Percentiles rank a stretch among this genome's conserved stretches.
phyloP scores from a whole-genome alignment of 257 asterid species.

The Hygrophila difformis region DNA sequence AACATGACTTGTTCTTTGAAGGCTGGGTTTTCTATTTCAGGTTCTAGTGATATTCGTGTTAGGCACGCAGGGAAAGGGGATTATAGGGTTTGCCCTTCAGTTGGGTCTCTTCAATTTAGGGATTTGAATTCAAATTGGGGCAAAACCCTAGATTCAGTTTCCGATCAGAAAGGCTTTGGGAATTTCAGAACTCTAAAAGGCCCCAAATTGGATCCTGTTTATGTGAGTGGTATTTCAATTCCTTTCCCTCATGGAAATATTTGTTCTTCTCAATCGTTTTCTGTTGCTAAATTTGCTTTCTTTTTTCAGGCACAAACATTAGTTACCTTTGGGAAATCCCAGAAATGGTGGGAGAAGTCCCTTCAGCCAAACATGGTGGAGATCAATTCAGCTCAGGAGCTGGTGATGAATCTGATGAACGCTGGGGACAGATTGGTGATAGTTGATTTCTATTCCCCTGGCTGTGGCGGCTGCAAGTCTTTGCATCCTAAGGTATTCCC shows the following conservation, averaged over 20 bases:
- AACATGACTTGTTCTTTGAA: conserved; percentile 53
- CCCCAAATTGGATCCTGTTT: conserved; percentile 32
- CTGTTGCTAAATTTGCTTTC: background rate
- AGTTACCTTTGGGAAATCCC: conserved; percentile 33
- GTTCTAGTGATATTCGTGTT: conserved; percentile 26
- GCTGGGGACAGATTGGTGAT: conserved; percentile 80
- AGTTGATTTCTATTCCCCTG: conserved; percentile 86
- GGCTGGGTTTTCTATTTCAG: conserved; percentile 40
- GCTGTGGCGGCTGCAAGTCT: conserved; percentile 90
- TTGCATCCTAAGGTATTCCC: conserved; percentile 68
- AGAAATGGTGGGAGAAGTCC: conserved; percentile 90
- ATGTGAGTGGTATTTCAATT: conserved; percentile 27
- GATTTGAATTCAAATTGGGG: conserved; percentile 42
- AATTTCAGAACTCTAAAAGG: conserved; percentile 23
- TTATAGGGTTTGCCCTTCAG: conserved; percentile 28
- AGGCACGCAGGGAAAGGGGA: conserved; percentile 14
- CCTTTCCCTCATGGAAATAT: background rate
- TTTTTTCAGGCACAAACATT: conserved; percentile 52
- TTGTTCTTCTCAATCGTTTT: background rate
- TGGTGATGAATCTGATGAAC: conserved; percentile 46
- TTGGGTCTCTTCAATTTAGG: conserved; percentile 35
- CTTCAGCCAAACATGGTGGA: conserved; percentile 74
- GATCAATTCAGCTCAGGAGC: conserved; percentile 55
- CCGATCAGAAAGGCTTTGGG: conserved; percentile 26
- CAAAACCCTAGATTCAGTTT: conserved; percentile 29